phyloP scores from a whole-genome alignment of 805 yeast genomes.

The Myxozyma neotropica region DNA sequence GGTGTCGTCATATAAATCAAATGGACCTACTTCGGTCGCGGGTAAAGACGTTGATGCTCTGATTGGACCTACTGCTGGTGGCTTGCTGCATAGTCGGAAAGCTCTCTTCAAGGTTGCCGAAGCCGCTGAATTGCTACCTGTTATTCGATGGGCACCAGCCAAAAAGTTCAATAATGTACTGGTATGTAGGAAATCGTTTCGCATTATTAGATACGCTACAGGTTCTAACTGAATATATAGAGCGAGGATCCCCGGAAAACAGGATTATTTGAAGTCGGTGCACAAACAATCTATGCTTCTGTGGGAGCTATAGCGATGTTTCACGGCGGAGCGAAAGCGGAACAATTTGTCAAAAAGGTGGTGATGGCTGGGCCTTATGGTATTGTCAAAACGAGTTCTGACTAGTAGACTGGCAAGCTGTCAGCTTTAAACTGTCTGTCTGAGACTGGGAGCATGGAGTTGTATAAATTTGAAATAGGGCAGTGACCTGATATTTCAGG shows the following conservation, averaged over 20 bases:
- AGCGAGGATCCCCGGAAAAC: slow-evolving; percentile 14
- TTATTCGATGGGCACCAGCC: slow-evolving; percentile 20
- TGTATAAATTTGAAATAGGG: not conserved
- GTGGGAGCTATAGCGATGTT: slow-evolving; percentile 68
- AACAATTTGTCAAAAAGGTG: slow-evolving; percentile 46
- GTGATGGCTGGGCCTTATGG: slow-evolving; percentile 27
- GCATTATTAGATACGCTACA: no score
- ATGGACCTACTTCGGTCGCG: slow-evolving; percentile 18
- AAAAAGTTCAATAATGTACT: not conserved
- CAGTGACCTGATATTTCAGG: not conserved
- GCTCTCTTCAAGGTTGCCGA: slow-evolving; percentile 15
- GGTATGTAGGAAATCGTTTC: no score
- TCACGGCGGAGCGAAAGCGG: slow-evolving; percentile 63
- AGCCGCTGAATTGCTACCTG: slow-evolving; percentile 10
- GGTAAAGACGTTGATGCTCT: slow-evolving; percentile 25
- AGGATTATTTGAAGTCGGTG: slow-evolving; percentile 23
- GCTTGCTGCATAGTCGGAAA: slow-evolving; percentile 19
- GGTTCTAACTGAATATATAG: not conserved
- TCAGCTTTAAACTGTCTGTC: not conserved
- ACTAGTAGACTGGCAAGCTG: not conserved
- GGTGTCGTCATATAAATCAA: slow-evolving; percentile 7
- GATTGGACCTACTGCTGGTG: slow-evolving; percentile 8
- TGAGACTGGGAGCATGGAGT: not conserved
- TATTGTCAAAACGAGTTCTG: slow-evolving; percentile 5
- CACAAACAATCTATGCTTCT: slow-evolving; percentile 56